Conservation (phyloP, 768 basidiomycete species). For the Kwoniella bestiolae region DNA sequence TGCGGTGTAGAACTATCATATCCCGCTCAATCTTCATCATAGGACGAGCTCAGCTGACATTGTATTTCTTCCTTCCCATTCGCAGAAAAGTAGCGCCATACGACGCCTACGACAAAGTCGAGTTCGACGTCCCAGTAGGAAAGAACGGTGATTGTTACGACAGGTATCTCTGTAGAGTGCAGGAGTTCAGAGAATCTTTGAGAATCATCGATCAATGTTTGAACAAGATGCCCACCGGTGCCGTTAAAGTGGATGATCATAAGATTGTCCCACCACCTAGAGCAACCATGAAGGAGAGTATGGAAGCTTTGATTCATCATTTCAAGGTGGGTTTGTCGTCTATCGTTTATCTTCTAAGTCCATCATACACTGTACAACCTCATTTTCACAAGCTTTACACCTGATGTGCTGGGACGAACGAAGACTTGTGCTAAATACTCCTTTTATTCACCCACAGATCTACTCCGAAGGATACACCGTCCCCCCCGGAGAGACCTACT, state of each 20-base stretch:
- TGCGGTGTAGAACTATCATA: no score
- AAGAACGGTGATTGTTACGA: constrained; percentile 98
- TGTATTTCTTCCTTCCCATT: neutral
- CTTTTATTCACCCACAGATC: constrained; percentile 62
- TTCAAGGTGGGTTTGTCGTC: constrained; percentile 75
- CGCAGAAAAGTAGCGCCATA: constrained; percentile 79
- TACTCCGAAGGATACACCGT: constrained; percentile 97
- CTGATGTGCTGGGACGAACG: neutral
- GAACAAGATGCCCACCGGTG: constrained; percentile 95
- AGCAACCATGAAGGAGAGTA: constrained; percentile 98
- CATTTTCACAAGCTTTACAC: neutral
- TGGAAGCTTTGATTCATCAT: constrained; percentile 97
- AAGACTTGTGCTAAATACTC: no score
- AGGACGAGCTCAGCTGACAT: neutral
- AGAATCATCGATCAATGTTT: constrained; percentile 87
- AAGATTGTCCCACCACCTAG: constrained; percentile 95
- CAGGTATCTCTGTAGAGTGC: constrained; percentile 94
- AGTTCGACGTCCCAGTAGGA: constrained; percentile 96
- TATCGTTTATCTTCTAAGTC: no score
- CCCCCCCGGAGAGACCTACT: constrained; percentile 87
- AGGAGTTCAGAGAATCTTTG: constrained; percentile 95
- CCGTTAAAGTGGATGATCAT: constrained; percentile 92
- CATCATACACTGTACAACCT: neutral
- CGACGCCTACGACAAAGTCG: constrained; percentile 96
- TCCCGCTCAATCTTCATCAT: no score